These are phyloP conservation scores for Panicum miliaceum DNA, from an alignment of 176 grass and related monocot genomes.

Conservation along the genomic window DNA sequence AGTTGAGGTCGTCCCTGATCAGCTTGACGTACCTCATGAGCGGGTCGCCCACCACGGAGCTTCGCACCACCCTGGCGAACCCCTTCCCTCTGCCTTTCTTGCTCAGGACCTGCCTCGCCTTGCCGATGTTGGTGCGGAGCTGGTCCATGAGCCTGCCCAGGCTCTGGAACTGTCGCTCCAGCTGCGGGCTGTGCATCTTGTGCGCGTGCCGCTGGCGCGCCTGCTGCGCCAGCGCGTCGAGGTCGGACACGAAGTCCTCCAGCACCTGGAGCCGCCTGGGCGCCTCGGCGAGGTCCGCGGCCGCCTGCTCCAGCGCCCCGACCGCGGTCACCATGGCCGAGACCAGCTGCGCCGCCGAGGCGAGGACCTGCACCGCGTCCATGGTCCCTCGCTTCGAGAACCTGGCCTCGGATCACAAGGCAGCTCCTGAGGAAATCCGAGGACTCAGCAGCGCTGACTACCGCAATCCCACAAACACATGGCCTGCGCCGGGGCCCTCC, in stretches of 20 bases:
- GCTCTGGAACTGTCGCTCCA: slow-evolving; percentile 68
- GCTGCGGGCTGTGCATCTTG: slow-evolving; percentile 55
- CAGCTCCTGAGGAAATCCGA: neutral
- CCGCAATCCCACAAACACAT: slow-evolving; percentile 31
- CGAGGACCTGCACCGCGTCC: slow-evolving; percentile 52
- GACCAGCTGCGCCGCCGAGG: slow-evolving; percentile 67
- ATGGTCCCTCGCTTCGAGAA: slow-evolving; percentile 27
- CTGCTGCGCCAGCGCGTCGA: slow-evolving; percentile 52
- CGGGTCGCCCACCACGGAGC: slow-evolving; percentile 64
- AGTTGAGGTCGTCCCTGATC: slow-evolving; percentile 73
- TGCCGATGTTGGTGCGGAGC: slow-evolving; percentile 51
- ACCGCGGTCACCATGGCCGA: slow-evolving; percentile 64
- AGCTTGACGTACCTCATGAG: slow-evolving; percentile 56
- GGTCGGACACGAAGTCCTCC: slow-evolving; percentile 65
- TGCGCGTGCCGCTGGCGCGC: slow-evolving; percentile 53
- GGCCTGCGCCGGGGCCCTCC: neutral
- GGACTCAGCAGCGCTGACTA: neutral
- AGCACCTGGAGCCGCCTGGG: slow-evolving; percentile 60
- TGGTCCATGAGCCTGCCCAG: slow-evolving; percentile 53
- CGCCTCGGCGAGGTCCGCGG: slow-evolving; percentile 53
- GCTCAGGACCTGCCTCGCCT: slow-evolving; percentile 49
- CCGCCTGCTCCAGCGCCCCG: slow-evolving; percentile 64
- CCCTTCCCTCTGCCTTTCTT: slow-evolving; percentile 62
- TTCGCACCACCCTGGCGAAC: slow-evolving; percentile 62
- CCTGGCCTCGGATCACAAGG: neutral